phyloP scores from a whole-genome alignment of 805 yeast species.

The Lachancea kluyveri region DNA sequence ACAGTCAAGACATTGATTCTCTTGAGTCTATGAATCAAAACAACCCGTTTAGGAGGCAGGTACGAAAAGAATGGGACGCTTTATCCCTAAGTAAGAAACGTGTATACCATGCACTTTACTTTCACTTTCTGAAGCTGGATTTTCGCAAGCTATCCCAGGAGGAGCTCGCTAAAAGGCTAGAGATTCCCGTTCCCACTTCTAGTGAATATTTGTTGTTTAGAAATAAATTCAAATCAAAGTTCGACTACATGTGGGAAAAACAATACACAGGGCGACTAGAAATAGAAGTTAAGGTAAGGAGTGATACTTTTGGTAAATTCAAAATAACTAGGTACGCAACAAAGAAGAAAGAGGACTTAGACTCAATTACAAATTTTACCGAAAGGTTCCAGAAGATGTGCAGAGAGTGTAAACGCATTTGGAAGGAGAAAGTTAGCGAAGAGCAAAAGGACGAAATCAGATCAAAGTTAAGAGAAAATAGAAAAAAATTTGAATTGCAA shows the following conservation, averaged over 20 bases:
- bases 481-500: constrained; percentile 9
- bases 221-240: constrained; percentile 16
- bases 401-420: constrained; percentile 19
- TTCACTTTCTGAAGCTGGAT: constrained; percentile 14
- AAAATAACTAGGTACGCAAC: constrained; percentile 1
- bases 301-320: constrained; percentile 1
- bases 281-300: no score
- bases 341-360: background rate
- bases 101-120: constrained; percentile 20
- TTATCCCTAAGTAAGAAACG: constrained; percentile 17
- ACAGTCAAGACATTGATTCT: constrained; percentile 4
- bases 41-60: constrained; percentile 13
- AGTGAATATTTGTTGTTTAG: constrained; percentile 24
- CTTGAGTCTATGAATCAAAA: constrained; percentile 8
- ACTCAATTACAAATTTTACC: constrained; percentile 6
- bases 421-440: constrained; percentile 18
- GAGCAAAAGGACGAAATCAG: constrained; percentile 14
- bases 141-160: constrained; percentile 11
- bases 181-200: constrained; percentile 18
- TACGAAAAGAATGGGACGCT: constrained; percentile 21
- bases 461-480: constrained; percentile 12
- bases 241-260: constrained; percentile 16
- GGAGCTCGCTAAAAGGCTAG: constrained; percentile 21
- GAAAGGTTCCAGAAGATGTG: constrained; percentile 21
- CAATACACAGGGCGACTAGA: no score